phyloP scores from a whole-genome alignment of 257 asterid genomes.

The Craterostigma plantagineum region DNA sequence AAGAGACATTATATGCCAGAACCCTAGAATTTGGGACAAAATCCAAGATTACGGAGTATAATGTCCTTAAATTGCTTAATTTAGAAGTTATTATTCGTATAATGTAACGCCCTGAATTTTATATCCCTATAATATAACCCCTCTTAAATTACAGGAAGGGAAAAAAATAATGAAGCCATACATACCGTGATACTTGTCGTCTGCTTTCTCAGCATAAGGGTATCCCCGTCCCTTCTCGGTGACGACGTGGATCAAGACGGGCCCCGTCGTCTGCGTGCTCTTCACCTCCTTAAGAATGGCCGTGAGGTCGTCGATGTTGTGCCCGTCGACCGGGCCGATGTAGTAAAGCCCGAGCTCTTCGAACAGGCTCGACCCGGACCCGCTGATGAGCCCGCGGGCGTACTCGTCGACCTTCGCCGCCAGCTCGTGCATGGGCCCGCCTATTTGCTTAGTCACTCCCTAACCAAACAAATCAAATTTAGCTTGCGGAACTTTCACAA shows the following conservation, averaged over 20 bases:
- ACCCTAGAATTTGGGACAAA: no score
- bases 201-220: slow-evolving; percentile 89
- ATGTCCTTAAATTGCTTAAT: no score
- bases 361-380: slow-evolving; percentile 75
- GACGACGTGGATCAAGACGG: slow-evolving; percentile 79
- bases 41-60: no score
- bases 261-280: slow-evolving; percentile 73
- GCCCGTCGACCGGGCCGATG: slow-evolving; percentile 96
- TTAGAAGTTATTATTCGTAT: no score
- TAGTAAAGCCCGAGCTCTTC: slow-evolving; percentile 95
- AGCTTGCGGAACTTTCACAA: no score
- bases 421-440: slow-evolving; percentile 89
- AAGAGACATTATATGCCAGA: no score
- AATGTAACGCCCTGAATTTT: no score
- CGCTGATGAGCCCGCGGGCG: slow-evolving; percentile 93
- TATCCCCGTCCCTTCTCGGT: slow-evolving; percentile 97
- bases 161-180: not conserved
- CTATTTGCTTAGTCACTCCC: slow-evolving; percentile 94
- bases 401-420: slow-evolving; percentile 96
- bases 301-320: slow-evolving; percentile 62
- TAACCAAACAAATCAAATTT: slow-evolving; percentile 13
- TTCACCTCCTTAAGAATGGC: slow-evolving; percentile 81
- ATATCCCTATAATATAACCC: no score
- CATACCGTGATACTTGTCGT: slow-evolving; percentile 83
- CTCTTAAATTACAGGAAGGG: not conserved